phyloP scores from a whole-genome alignment of 768 basidiomycete genomes.

The Serendipita vermifera region DNA sequence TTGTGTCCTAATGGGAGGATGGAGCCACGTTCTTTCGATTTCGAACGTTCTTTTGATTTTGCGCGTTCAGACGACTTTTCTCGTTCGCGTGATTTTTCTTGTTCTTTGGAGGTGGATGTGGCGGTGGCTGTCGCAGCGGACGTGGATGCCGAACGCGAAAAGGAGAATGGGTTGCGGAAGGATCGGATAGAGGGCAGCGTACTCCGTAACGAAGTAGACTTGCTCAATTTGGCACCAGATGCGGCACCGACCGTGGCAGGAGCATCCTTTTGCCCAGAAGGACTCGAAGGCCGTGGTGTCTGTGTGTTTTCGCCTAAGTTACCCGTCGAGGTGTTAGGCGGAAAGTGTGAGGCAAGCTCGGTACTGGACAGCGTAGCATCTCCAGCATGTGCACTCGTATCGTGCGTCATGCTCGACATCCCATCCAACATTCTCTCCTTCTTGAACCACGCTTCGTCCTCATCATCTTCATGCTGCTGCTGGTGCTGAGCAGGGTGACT shows the following conservation, averaged over 20 bases:
- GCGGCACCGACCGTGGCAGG: too few species aligned
- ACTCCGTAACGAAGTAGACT: constrained; percentile 1
- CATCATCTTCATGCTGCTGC: too few species aligned
- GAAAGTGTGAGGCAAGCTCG: not conserved
- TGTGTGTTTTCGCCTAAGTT: not conserved
- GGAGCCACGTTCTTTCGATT: too few species aligned
- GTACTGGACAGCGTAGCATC: not conserved
- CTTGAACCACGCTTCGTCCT: too few species aligned
- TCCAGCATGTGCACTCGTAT: not conserved
- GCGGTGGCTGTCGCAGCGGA: not conserved
- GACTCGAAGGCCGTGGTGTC: not conserved
- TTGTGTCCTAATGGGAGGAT: too few species aligned
- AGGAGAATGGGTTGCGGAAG: not conserved
- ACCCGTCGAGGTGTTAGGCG: not conserved
- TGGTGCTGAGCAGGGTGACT: not conserved
- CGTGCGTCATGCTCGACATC: not conserved
- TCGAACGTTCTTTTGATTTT: too few species aligned
- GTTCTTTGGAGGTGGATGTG: not conserved
- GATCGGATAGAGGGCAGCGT: not conserved
- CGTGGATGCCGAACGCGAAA: not conserved
- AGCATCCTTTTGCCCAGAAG: too few species aligned
- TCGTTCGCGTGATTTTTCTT: not conserved
- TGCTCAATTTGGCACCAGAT: too few species aligned
- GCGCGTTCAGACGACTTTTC: not conserved
- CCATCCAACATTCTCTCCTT: not conserved